phyloP scores from a whole-genome alignment of 192 early-diverging fungal genomes.

The Backusella australiensis region DNA sequence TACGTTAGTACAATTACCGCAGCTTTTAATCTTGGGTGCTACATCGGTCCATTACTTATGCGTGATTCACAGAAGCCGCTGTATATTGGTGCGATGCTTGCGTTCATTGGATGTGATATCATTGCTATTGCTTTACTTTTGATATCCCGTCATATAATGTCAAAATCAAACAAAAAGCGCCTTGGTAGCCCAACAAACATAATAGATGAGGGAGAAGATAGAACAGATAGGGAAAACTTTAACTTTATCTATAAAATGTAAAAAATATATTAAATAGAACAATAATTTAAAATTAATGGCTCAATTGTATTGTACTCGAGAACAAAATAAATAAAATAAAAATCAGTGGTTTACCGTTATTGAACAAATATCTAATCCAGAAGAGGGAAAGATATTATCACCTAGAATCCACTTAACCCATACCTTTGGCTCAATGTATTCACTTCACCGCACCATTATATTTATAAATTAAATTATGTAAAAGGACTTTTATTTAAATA shows the following conservation, averaged over 20 bases:
- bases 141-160: slow-evolving; percentile 17
- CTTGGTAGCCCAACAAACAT: background rate
- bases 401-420: too few relatives aligned
- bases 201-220: background rate
- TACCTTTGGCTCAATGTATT: too few relatives aligned
- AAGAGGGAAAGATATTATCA: too few relatives aligned
- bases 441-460: too few relatives aligned
- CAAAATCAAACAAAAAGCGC: slow-evolving; percentile 9
- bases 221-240: background rate
- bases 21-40: slow-evolving; percentile 18
- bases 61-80: slow-evolving; percentile 8
- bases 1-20: background rate
- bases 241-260: background rate
- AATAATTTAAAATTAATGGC: background rate
- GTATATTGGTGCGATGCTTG: slow-evolving; percentile 18
- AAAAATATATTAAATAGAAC: background rate
- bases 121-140: slow-evolving; percentile 14
- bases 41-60: slow-evolving; percentile 26
- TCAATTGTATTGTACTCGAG: background rate
- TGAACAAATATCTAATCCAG: too few relatives aligned
- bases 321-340: too few relatives aligned
- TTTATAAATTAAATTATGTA: too few relatives aligned
- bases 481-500: background rate
- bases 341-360: too few relatives aligned
- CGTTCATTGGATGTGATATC: slow-evolving; percentile 13